A percentile compares a stretch with the other conserved stretches of the same genome.
Evolutionary conservation across 129 eudicot genomes (phyloP).

Genomic region (Heracleum sosnowskyi): DNA sequence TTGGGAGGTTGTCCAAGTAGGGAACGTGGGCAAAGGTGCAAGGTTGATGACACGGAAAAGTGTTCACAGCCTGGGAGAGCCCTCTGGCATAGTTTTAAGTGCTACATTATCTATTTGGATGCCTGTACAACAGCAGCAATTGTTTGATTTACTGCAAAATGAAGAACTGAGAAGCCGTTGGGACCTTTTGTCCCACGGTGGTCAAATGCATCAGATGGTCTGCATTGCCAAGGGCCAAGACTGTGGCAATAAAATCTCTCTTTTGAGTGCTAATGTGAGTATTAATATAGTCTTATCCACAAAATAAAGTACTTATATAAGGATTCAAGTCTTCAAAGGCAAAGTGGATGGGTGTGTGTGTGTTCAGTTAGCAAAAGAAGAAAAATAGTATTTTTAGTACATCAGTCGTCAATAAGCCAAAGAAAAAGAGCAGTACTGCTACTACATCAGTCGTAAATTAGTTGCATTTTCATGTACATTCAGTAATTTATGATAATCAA

Average conservation of each 20-base stretch:
- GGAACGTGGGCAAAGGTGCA: conserved; percentile 34
- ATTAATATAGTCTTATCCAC: not conserved
- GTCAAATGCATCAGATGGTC: conserved; percentile 51
- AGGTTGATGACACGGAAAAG: conserved; percentile 55
- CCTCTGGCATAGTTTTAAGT: conserved; percentile 64
- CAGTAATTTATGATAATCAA: not conserved
- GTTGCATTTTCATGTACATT: not conserved
- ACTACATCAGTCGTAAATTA: not conserved
- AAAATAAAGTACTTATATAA: not conserved
- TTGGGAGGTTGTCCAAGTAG: conserved; percentile 56
- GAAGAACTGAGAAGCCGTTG: conserved; percentile 60
- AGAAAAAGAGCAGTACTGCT: not conserved
- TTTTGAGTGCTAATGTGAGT: conserved; percentile 68
- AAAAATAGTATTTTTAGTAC: not conserved
- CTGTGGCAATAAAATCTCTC: conserved; percentile 38
- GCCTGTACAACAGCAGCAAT: conserved; percentile 46
- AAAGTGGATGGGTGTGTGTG: too few relatives aligned
- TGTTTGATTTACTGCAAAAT: conserved; percentile 57
- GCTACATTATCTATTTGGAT: conserved; percentile 68
- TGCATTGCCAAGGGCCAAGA: conserved; percentile 57
- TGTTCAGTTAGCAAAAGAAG: too few relatives aligned
- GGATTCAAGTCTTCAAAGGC: not conserved
- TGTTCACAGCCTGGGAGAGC: conserved; percentile 56
- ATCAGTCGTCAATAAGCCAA: not conserved
- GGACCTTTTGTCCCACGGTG: conserved; percentile 67